These are phyloP conservation scores for Talaromyces adpressus DNA, from an alignment of 495 filamentous ascomycete species.

Conservation along the genomic window DNA sequence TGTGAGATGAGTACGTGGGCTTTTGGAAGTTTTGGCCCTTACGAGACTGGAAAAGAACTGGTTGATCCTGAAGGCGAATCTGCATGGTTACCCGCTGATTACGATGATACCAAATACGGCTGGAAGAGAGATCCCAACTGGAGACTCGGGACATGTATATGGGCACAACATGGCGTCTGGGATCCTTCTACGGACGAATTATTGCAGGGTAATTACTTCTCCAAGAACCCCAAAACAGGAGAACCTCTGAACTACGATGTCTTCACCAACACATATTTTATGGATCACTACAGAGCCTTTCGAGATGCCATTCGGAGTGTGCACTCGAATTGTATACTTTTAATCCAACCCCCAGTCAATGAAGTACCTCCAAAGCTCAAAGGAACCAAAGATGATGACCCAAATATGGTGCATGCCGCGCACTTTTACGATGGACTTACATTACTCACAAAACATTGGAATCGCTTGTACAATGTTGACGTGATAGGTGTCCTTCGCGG, in stretches of 20 bases:
- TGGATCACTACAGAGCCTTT: conserved; percentile 76
- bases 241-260: conserved; percentile 68
- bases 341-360: conserved; percentile 86
- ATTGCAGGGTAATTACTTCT: conserved; percentile 82
- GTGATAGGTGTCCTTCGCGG: conserved; percentile 88
- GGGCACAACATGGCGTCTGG: conserved; percentile 97
- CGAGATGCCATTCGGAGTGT: conserved; percentile 62
- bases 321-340: conserved; percentile 76
- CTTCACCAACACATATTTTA: conserved; percentile 85
- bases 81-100: conserved; percentile 73
- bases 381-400: conserved; percentile 81
- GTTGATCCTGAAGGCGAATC: conserved; percentile 82
- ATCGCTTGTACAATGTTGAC: conserved; percentile 92
- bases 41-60: conserved; percentile 73
- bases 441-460: conserved; percentile 96
- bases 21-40: conserved; percentile 86
- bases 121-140: conserved; percentile 83
- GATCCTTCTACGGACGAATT: conserved; percentile 72
- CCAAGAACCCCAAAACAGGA: conserved; percentile 62
- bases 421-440: conserved; percentile 98
- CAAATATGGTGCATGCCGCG: conserved; percentile 82
- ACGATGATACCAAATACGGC: conserved; percentile 82
- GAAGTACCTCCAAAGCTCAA: conserved; percentile 87
- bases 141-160: conserved; percentile 88
- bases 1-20: conserved; percentile 89